Conservation (phyloP, 75 land plant genomes). For the Adiantum capillusveneris region DNA sequence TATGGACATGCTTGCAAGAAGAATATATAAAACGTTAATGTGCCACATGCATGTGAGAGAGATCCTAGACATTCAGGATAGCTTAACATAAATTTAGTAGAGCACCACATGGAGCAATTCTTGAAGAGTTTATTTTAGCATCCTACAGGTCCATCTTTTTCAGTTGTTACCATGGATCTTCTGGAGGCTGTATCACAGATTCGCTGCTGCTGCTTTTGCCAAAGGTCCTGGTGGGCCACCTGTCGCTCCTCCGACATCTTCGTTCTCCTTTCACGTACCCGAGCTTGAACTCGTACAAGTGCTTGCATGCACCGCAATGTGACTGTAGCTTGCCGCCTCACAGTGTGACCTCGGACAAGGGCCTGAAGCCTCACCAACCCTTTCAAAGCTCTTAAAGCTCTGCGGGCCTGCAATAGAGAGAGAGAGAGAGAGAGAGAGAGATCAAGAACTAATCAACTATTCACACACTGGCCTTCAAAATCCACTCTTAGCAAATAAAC, state of each 20-base stretch:
- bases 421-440: not conserved
- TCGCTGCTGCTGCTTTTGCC: conserved; percentile 4
- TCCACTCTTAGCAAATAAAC: too few species aligned
- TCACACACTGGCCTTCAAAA: not conserved
- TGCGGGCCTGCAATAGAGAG: conserved; percentile 10
- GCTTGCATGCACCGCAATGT: conserved; percentile 22
- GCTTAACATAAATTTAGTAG: too few species aligned
- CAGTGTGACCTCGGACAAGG: conserved; percentile 13
- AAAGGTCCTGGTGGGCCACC: conserved; percentile 2
- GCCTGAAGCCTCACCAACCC: conserved; percentile 16
- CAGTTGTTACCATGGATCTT: conserved; percentile 7
- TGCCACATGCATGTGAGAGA: too few species aligned
- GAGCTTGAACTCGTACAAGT: conserved; percentile 16
- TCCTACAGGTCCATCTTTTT: too few species aligned
- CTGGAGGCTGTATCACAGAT: conserved; percentile 1
- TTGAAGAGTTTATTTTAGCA: too few species aligned
- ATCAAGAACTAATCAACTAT: not conserved
- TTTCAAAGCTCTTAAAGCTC: conserved; percentile 18
- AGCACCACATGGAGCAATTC: too few species aligned
- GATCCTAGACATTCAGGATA: too few species aligned
- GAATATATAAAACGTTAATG: too few species aligned
- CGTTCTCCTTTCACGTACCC: conserved; percentile 10
- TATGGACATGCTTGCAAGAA: too few species aligned
- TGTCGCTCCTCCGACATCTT: conserved; percentile 11
- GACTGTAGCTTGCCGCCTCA: conserved; percentile 10